Evolutionary conservation across 179 eudicot genomes (phyloP), one percentile per base, ranked within the genome.

Genomic region (Gypsophila paniculata): DNA sequence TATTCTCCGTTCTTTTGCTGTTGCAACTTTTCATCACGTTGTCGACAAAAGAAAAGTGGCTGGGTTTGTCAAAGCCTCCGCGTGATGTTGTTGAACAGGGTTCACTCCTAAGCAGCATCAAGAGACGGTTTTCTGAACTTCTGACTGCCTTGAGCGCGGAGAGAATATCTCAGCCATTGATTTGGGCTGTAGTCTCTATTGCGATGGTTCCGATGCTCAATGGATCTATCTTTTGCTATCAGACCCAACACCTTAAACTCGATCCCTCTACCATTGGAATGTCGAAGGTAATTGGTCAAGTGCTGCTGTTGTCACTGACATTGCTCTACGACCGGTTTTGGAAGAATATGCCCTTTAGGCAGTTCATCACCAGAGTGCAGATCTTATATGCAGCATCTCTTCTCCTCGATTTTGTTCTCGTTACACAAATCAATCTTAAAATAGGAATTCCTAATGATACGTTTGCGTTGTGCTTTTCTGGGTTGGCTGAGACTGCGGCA

Each of bases 141-240:
- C 36, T 82, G 63, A 75, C 72, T 19, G 93, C 90, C 10, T 69
- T 93, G 71, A 81, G 73, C 12, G 88, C 75, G 2, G 89, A 85
- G 44, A 77, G 46, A n/a, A 80, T 93, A 49, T 78, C 71, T 3
- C 84, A 74, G n/a, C 93, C 98, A 65, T 79, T 93, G 44, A 36
- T 76, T 7, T 93, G 98, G 98, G 75, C 79, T 19, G 91, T 89
- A 36, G 87, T 80, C 64, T 89, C 97, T 5, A 82, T 86, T 70
- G 69, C 89, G 6, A 36, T 82, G 69, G 92, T 89, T 42, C 97
- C 98, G 18, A 78, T 84, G 61, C 81, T 93, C 6, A 89, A 91
- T 0, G 98, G 98, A 54, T 87, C 97, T 4, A 74, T 87, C 32
- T 93, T 93, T 59, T 93, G 98, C 75, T 93, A 89, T 78, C 98